Base-by-base conservation (phyloP, 176 grass and related monocot genomes). In the Pontederia crassipes region DNA sequence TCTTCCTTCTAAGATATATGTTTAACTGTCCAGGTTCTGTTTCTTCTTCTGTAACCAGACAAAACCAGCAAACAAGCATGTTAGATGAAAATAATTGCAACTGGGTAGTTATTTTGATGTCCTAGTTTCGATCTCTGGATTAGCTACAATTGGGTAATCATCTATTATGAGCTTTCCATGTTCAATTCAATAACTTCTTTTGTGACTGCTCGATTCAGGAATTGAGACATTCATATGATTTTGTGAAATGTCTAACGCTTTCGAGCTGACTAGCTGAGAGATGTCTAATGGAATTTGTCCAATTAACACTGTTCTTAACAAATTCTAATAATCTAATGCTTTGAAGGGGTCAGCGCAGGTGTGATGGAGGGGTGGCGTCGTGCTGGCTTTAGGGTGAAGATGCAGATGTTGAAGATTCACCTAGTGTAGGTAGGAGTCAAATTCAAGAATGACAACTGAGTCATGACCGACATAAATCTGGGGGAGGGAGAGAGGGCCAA, bases 111-210 rank as follows among this genome's bases (percentile, higher is more conserved):
- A 48, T 45, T 71, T 82, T 12, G 52, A 62, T 75, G 45, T 69
- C 14, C 11, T 62, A 55, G 66, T 85, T 65, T 72, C 62, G 51
- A 45, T 51, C 27, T 80, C 71, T 4, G 93, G 93, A 61, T 98
- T 78, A 26, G 88, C 93, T 28, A 87, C 93, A 13, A 98, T 85
- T 1, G 93, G 93, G 74, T 87, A 98, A 53, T 98, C 77, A 69
- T 85, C 86, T 62, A 98, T 69, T 98, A 88, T 81, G 92, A 92
- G 45, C 55, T 74, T 51, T 83, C 75, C 76, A 97, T 85, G 0
- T n/a, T n/a, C n/a, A n/a, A n/a, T 46, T 70, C 2, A 46, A 14
- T 65, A 97, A 48, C 20, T 81, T 86, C 70, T 92, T 81, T 53
- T 88, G 80, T 50, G 92, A 4, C 40, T 24, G 52, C 81, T 79